Conservation (phyloP, 495 filamentous ascomycete genomes). For the Cercophora samala region DNA sequence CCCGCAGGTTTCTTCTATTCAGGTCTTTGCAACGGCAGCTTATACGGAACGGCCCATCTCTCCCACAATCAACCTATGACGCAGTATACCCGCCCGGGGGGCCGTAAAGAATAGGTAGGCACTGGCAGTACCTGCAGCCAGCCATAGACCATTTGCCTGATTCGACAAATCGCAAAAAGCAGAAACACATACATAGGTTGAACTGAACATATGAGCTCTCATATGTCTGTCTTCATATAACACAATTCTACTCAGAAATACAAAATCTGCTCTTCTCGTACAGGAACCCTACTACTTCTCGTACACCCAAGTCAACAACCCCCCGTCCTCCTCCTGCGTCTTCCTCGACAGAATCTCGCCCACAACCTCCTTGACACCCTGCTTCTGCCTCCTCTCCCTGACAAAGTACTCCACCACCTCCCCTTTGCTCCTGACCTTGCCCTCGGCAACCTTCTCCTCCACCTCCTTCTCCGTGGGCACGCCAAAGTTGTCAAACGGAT, state of each 20-base stretch:
- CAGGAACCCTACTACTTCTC: neutral
- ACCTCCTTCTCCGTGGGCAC: slow-evolving; percentile 75
- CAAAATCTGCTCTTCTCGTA: neutral
- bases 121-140: too few relatives aligned
- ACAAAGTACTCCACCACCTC: slow-evolving; percentile 52
- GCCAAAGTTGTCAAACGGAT: slow-evolving; percentile 62
- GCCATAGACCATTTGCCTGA: too few relatives aligned
- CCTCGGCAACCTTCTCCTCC: slow-evolving; percentile 47
- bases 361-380: slow-evolving; percentile 57
- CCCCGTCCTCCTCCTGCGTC: slow-evolving; percentile 34
- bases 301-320: slow-evolving; percentile 40
- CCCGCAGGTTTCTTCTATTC: too few relatives aligned
- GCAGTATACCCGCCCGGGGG: too few relatives aligned
- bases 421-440: slow-evolving; percentile 31
- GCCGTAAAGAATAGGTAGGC: too few relatives aligned
- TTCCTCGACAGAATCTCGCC: slow-evolving; percentile 55
- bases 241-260: neutral
- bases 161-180: too few relatives aligned
- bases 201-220: neutral
- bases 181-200: too few relatives aligned
- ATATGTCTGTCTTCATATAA: neutral
- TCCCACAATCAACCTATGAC: too few relatives aligned
- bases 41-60: too few relatives aligned
- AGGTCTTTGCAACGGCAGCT: too few relatives aligned
- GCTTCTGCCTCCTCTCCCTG: slow-evolving; percentile 42